These are phyloP conservation scores for Cladosporium sp. DNA, from an alignment of 2,329 filamentous ascomycete species.

Conservation along the genomic window DNA sequence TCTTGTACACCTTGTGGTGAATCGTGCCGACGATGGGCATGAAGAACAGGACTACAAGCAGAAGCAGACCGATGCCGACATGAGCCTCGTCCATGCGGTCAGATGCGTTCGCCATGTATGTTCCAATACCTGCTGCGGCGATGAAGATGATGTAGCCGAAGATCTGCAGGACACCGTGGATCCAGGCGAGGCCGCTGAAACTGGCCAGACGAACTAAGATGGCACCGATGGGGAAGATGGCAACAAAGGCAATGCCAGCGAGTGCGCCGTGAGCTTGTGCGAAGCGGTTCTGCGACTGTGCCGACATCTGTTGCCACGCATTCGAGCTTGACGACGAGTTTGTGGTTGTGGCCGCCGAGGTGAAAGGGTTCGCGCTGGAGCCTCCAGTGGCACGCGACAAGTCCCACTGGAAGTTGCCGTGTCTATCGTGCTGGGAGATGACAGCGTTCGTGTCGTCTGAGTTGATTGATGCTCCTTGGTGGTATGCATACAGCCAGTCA, in stretches of 20 bases:
- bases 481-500: slow-evolving; percentile 55
- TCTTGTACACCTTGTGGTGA: slow-evolving; percentile 30
- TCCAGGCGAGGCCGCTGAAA: slow-evolving; percentile 46
- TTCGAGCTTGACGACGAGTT: slow-evolving; percentile 2
- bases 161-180: slow-evolving; percentile 51
- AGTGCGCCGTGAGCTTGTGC: slow-evolving; percentile 45
- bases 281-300: slow-evolving; percentile 10
- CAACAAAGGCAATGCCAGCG: slow-evolving; percentile 48
- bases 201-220: slow-evolving; percentile 47
- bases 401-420: slow-evolving; percentile 47
- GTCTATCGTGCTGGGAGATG: slow-evolving; percentile 50
- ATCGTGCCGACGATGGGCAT: slow-evolving; percentile 55
- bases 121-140: slow-evolving; percentile 54
- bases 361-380: slow-evolving; percentile 46
- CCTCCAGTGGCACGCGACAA: slow-evolving; percentile 55
- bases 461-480: slow-evolving; percentile 50
- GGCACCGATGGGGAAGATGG: slow-evolving; percentile 49
- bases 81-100: slow-evolving; percentile 47
- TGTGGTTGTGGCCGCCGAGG: slow-evolving; percentile 28
- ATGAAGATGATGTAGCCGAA: slow-evolving; percentile 52
- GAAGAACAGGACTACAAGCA: slow-evolving; percentile 55
- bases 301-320: slow-evolving; percentile 16
- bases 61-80: slow-evolving; percentile 55
- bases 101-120: slow-evolving; percentile 49
- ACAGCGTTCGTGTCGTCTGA: slow-evolving; percentile 46